Evolutionary conservation across 2,329 filamentous ascomycete species (phyloP), one percentile per base, ranked within the genome.

Genomic region (Colletotrichum cuscutae): DNA sequence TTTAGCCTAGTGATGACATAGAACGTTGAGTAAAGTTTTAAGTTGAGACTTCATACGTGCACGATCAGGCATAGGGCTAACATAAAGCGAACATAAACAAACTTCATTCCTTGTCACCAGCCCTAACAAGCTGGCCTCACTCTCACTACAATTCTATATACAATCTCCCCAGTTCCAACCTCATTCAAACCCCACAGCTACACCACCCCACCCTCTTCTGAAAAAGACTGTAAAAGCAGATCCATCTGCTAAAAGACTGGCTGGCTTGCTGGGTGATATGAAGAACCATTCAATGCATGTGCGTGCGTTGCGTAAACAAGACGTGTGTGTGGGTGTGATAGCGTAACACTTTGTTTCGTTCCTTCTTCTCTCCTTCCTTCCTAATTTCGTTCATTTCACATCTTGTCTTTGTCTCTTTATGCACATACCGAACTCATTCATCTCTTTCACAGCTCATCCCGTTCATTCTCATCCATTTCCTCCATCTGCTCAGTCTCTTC

Each of bases 361-460:
- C 42, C 4, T 49, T 35, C 32, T 35, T 35, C 32, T 5, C 42
- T n/a, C 8, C 42, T 9, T 8, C 15, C 42, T 49, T 42, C 37
- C 15, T 42, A 42, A 3, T 3, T 3, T 8, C 42, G 11, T 42
- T 49, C 13, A 22, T 58, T n/a, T 37, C 49, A 37, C 67, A 37
- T 52, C 19, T 52, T 28, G 32, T 42, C 60, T 53, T 12, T 19
- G n/a, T 15, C n/a, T 35, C 60, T 59, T 56, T 53, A 53, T 54
- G 35, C 35, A 63, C 19, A 19, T 49, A 19, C 19, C 1, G 2
- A 22, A 22, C 42, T 22, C 42, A 35, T 53, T 59, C 54, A 42
- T 54, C 32, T 42, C 59, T 5, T 46, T 70, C 67, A 70, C 12
- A 66, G 56, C 56, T 71, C 62, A 3, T 67, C 68, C 6, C 46